Evolutionary conservation across 1,139 yeast species (phyloP), one percentile per base, ranked within the genome.

Genomic region (Yamadazyma trypodendri): DNA sequence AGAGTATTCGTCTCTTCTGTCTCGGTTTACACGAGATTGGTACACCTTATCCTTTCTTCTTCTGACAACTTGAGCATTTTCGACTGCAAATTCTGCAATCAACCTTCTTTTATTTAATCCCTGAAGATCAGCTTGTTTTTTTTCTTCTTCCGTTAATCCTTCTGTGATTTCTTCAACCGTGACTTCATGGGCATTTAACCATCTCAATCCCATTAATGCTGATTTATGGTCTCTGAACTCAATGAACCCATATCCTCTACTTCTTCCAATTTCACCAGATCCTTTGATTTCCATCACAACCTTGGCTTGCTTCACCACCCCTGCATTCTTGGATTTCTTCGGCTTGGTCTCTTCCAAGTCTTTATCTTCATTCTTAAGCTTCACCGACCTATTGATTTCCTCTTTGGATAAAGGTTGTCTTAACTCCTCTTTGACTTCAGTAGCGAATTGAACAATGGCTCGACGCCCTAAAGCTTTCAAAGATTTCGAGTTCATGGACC

Each of bases 371-470:
- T 61, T 63, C 52, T 81, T 83, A 50, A 75, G 79, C 49, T 81
- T 81, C 6, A 79, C 75, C 2, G 97, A 89, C 56, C 97, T 79
- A 39, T 71, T 74, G 17, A 84, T 65, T 65, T 92, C 99, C 63
- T 94, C 99, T 60, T 87, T 87, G 21, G 90, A 83, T 38, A 92
- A 69, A 12, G 95, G 87, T 53, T 87, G 96, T 63, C 99, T 79
- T 43, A 68, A 63, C 9, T 71, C 82, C 30, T 79, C 77, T 51
- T 77, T 84, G 5, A 85, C 97, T 56, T 90, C 97, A 24, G 79
- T 85, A n/a, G 97, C 97, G 68, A 92, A 92, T 52, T 85, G 85
- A 21, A 92, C 97, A 39, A 92, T 89, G 0, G 96, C 97, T 59
- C 87, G 87, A 63, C 98, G 81, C 28, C 95, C 97, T 39, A 92